Percentiles rank a stretch among this genome's conserved stretches.
phyloP scores from a whole-genome alignment of 495 filamentous ascomycete genomes.

The Neohortaea acidophila region DNA sequence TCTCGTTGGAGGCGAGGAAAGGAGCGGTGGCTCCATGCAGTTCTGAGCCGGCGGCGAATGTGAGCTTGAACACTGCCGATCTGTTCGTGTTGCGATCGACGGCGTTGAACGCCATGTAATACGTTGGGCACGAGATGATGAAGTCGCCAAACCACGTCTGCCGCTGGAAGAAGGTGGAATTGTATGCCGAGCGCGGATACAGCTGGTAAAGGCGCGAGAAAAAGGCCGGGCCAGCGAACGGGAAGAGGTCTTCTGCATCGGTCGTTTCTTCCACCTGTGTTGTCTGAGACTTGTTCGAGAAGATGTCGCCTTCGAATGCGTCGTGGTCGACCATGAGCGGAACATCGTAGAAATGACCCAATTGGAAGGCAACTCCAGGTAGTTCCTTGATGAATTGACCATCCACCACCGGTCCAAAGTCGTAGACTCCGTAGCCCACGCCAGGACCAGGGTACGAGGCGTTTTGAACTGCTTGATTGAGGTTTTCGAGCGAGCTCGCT shows the following conservation, averaged over 20 bases:
- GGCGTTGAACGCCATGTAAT: constrained; percentile 13
- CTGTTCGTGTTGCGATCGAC: constrained; percentile 11
- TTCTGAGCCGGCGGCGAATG: constrained; percentile 16
- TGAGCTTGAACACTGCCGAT: constrained; percentile 19
- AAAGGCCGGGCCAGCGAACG: constrained; percentile 14
- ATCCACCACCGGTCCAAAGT: constrained; percentile 19
- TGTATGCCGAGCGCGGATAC: constrained; percentile 14
- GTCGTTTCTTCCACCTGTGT: constrained; percentile 10
- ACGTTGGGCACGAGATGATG: constrained; percentile 19
- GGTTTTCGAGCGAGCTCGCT: background rate
- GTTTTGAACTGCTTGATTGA: constrained; percentile 11
- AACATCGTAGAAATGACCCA: constrained; percentile 20
- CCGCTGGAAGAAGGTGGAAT: constrained; percentile 20
- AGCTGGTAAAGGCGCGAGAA: constrained; percentile 19
- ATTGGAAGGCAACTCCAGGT: constrained; percentile 17
- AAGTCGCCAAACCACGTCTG: constrained; percentile 19
- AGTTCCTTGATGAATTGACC: constrained; percentile 17
- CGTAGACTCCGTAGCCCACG: constrained; percentile 15
- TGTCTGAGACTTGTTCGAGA: constrained; percentile 11
- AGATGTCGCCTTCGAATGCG: constrained; percentile 16
- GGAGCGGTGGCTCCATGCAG: constrained; percentile 13
- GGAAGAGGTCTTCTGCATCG: constrained; percentile 13
- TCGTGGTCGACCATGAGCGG: constrained; percentile 19
- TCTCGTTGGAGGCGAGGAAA: constrained; percentile 6
- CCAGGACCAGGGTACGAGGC: constrained; percentile 4